Evolutionary conservation across 257 asterid species (phyloP).

Genomic region (Ophiorrhiza pumila): DNA sequence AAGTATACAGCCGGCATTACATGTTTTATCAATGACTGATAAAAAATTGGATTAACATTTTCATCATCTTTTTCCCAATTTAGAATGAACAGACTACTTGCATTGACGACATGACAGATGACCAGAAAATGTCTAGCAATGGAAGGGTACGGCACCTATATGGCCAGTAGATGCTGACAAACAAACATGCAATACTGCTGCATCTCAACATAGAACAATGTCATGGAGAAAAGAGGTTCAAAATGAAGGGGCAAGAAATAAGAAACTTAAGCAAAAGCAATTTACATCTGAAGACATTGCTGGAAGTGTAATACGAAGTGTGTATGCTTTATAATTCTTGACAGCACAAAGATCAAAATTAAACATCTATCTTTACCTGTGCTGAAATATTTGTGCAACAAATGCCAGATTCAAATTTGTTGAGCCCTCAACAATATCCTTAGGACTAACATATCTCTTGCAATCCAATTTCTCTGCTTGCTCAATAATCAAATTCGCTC

Average conservation of each 20-base stretch:
- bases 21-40: not conserved
- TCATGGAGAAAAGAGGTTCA: not conserved
- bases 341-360: not conserved
- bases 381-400: constrained; percentile 93
- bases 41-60: too few species aligned
- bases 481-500: constrained; percentile 80
- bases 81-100: not conserved
- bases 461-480: constrained; percentile 94
- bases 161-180: not conserved
- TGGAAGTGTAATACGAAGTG: not conserved
- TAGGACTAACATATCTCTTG: constrained; percentile 75
- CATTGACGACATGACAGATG: too few species aligned
- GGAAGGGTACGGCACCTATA: too few species aligned
- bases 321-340: not conserved
- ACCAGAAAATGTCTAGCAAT: not conserved
- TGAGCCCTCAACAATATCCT: constrained; percentile 89
- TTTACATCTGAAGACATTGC: not conserved
- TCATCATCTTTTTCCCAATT: not conserved
- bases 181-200: not conserved
- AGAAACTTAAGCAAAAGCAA: not conserved
- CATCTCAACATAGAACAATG: not conserved
- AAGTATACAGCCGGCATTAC: not conserved
- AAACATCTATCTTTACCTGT: constrained; percentile 43
- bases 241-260: not conserved
- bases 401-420: constrained; percentile 90